A percentile compares a stretch with the other conserved stretches of the same genome.
phyloP scores from a whole-genome alignment of 768 basidiomycete genomes.

The Mycena galopus region DNA sequence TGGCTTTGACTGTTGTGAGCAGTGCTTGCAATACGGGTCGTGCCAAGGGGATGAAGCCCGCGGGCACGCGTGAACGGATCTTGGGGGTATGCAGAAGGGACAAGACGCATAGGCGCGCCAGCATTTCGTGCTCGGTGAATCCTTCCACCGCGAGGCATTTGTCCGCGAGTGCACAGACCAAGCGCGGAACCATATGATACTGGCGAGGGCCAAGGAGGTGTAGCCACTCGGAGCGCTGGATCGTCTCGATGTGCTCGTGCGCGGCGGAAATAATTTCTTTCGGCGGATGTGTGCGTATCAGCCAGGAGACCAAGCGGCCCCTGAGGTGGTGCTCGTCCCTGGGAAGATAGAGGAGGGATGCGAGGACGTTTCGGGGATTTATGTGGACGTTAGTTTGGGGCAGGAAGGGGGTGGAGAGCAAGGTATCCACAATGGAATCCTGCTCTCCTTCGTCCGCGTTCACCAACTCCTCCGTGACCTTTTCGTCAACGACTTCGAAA shows the following conservation, averaged over 20 bases:
- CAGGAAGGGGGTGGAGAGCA: background rate
- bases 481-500: slow-evolving; percentile 18
- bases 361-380: slow-evolving; percentile 17
- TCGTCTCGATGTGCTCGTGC: background rate
- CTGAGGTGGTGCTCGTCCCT: background rate
- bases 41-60: slow-evolving; percentile 17
- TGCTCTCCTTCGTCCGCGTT: background rate
- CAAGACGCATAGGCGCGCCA: background rate
- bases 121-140: background rate
- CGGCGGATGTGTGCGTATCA: background rate
- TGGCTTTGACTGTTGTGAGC: background rate
- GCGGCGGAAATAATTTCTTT: background rate
- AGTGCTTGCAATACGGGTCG: slow-evolving; percentile 3
- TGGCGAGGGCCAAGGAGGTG: slow-evolving; percentile 13
- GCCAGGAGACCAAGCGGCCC: slow-evolving; percentile 1
- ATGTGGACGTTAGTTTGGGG: background rate
- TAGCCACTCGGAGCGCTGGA: slow-evolving; percentile 25
- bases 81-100: slow-evolving; percentile 25
- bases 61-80: slow-evolving; percentile 11
- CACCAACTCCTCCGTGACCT: background rate
- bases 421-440: background rate
- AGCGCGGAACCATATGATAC: slow-evolving; percentile 16
- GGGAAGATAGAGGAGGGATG: slow-evolving; percentile 20
- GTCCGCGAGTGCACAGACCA: background rate
- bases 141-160: background rate